These are phyloP conservation scores for Phyllosticta citribraziliensis DNA, from an alignment of 2,329 filamentous ascomycete genomes.

Conservation along the genomic window DNA sequence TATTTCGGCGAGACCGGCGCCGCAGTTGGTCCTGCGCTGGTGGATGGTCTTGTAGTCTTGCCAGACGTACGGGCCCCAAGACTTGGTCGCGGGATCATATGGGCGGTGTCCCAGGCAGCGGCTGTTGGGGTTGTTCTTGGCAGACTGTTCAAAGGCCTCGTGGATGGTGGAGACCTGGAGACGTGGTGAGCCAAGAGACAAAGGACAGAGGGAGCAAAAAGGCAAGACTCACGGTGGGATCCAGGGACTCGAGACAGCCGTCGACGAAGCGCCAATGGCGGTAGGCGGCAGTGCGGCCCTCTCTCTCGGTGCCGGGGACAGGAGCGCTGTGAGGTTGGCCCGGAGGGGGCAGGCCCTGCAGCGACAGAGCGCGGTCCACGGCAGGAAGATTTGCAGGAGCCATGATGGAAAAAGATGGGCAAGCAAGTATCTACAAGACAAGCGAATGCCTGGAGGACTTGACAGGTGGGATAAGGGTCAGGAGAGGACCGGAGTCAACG, in stretches of 20 bases:
- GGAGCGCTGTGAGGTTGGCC: conserved; percentile 71
- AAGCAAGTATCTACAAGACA: background rate
- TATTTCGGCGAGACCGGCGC: conserved; percentile 74
- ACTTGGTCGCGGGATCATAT: conserved; percentile 65
- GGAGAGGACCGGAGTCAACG: background rate
- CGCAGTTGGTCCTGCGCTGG: conserved; percentile 70
- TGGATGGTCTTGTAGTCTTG: conserved; percentile 72
- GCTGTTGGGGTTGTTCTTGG: conserved; percentile 51
- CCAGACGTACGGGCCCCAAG: conserved; percentile 73
- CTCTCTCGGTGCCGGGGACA: conserved; percentile 62
- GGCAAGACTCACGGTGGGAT: conserved; percentile 46
- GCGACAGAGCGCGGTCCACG: conserved; percentile 32
- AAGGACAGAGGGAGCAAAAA: background rate
- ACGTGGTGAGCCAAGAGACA: conserved; percentile 45
- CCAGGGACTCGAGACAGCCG: conserved; percentile 59
- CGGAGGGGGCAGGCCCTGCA: conserved; percentile 55
- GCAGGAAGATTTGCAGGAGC: conserved; percentile 19
- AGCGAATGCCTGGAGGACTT: conserved; percentile 1
- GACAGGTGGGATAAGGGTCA: background rate
- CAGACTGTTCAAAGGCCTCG: conserved; percentile 66
- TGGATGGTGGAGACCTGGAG: conserved; percentile 60
- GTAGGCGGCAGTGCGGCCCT: conserved; percentile 68
- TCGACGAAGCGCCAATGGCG: conserved; percentile 72
- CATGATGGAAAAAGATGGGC: conserved; percentile 15
- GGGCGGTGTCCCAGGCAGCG: conserved; percentile 71